Evolutionary conservation across 208 protist genomes (phyloP).

Genomic region (Crithidia expoeki): DNA sequence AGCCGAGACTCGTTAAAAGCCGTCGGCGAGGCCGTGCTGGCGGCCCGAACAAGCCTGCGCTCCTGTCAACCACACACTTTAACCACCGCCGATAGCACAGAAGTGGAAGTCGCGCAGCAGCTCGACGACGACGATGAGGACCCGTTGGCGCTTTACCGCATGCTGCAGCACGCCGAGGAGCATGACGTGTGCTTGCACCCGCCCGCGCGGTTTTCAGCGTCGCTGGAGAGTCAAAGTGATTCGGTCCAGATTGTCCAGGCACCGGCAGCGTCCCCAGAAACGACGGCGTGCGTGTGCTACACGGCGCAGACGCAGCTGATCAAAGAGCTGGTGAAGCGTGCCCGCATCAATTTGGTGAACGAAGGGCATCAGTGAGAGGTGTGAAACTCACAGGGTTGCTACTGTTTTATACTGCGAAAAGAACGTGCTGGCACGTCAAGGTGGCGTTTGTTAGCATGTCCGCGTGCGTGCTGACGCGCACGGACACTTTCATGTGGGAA

Average conservation of each 20-base stretch:
- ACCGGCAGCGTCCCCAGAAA: not conserved
- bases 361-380: not conserved
- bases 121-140: constrained; percentile 52
- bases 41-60: not conserved
- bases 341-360: not conserved
- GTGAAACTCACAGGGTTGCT: not conserved
- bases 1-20: constrained; percentile 45
- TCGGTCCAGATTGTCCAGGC: constrained; percentile 9
- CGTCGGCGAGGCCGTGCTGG: constrained; percentile 27
- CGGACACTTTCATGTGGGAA: no score
- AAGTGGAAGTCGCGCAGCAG: constrained; percentile 29
- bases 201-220: not conserved
- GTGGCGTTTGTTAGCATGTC: no score
- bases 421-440: no score
- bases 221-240: not conserved
- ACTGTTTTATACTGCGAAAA: not conserved
- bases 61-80: not conserved
- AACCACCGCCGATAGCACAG: constrained; percentile 30
- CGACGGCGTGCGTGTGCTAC: constrained; percentile 12
- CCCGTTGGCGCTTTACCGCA: constrained; percentile 51
- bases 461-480: no score
- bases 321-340: constrained; percentile 16
- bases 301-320: not conserved
- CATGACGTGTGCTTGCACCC: constrained; percentile 15
- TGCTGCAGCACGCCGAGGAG: constrained; percentile 51